Evolutionary conservation across 768 basidiomycete species (phyloP), one percentile per base, ranked within the genome.

Genomic region (Pholiota microspora): DNA sequence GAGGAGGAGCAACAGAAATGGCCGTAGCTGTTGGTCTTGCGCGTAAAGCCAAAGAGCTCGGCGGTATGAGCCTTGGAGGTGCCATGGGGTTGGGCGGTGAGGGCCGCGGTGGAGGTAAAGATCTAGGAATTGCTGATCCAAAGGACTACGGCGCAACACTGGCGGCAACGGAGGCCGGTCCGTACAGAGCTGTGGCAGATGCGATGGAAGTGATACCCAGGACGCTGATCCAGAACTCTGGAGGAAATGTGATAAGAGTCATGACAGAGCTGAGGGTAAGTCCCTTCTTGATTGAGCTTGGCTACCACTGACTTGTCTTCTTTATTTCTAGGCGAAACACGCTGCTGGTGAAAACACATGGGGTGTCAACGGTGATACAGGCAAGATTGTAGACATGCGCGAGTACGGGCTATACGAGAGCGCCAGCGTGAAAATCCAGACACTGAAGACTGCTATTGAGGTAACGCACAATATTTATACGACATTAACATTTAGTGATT

Each of bases 1-100:
- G 96, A 6, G 95, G 96, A 16, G 96, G 97, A 38, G 96, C 97
- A 23, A 96, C 94, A 3, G 97, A 99, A 75, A 98, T 98, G 94
- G 97, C 96, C 0, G 86, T 98, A 71, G 86, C 86, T 31, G 93
- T 97, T 2, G 92, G 88, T 0, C 71, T 98, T 60, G 88, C 90
- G 46, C 78, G 81, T 7, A 90, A 87, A 69, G 91, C 92, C 16
- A 78, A 89, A 64, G 84, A 76, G 44, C 78, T 97, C 55, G 85
- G 96, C 12, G 88, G 94, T 13, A 93, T 95, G 67, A 89, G 88
- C 0, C 8, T 4, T 7, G 35, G 35, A 36, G 35, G 15, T n/a
- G 35, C 36, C 36, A 31, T 31, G 29, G 29, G 12, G 29, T n/a
- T n/a, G n/a, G n/a, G n/a, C n/a, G n/a, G n/a, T n/a, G n/a, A n/a